Conservation (phyloP, 352 stramenopile species). For the Plasmopara viticola region DNA sequence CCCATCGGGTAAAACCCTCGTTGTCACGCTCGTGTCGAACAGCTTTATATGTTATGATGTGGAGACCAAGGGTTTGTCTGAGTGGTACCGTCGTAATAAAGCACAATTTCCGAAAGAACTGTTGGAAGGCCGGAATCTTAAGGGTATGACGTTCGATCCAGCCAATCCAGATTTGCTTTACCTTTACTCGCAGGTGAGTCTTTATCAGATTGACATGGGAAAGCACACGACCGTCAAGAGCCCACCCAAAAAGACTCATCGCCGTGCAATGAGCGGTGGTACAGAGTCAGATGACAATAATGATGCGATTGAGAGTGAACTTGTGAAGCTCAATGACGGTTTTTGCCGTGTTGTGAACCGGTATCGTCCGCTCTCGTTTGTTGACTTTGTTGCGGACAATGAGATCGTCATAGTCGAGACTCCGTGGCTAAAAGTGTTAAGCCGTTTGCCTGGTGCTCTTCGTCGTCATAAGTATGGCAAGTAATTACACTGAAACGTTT, state of each 20-base stretch:
- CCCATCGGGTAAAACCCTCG: conserved; percentile 61
- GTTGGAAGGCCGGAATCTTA: conserved; percentile 65
- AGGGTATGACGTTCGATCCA: conserved; percentile 76
- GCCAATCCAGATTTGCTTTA: conserved; percentile 69
- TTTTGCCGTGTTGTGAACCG: conserved; percentile 76
- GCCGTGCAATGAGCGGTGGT: conserved; percentile 48
- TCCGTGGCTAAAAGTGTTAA: conserved; percentile 83
- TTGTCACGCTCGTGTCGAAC: conserved; percentile 79
- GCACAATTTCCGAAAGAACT: conserved; percentile 70
- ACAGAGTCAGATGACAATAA: conserved; percentile 55
- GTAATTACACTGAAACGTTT: conserved; percentile 44
- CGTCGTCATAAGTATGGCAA: conserved; percentile 86
- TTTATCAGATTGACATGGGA: conserved; percentile 83
- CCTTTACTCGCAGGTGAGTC: conserved; percentile 71
- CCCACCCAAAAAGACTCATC: conserved; percentile 39
- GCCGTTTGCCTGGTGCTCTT: conserved; percentile 66
- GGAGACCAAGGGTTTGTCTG: conserved; percentile 67
- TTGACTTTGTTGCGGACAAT: conserved; percentile 68
- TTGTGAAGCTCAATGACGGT: conserved; percentile 54
- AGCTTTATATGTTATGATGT: conserved; percentile 83
- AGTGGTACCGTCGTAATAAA: conserved; percentile 67
- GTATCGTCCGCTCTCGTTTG: conserved; percentile 80
- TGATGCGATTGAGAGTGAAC: conserved; percentile 45
- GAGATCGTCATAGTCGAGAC: conserved; percentile 81
- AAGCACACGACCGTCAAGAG: conserved; percentile 25